Percentiles rank a stretch among this genome's conserved stretches.
Evolutionary conservation across 495 filamentous ascomycete species (phyloP).

Genomic region (Letharia lupina): DNA sequence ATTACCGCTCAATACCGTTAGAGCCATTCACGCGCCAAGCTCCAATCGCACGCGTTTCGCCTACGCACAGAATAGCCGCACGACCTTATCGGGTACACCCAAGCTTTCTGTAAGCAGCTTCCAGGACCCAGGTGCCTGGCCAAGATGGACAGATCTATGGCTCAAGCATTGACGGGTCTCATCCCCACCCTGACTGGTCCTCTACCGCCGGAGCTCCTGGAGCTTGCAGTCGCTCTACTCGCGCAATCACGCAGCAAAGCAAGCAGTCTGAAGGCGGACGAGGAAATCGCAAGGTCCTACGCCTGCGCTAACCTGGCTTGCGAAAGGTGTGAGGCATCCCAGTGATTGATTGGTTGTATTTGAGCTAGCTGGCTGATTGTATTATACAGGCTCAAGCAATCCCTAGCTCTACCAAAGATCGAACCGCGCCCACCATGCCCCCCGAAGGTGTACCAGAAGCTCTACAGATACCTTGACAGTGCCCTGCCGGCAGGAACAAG

Average conservation of each 20-base stretch:
- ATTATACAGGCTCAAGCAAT: conserved; percentile 59
- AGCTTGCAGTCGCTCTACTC: conserved; percentile 70
- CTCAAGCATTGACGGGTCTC: conserved; percentile 66
- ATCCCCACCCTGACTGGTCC: conserved; percentile 67
- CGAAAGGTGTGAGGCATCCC: conserved; percentile 50
- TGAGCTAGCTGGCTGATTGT: background rate
- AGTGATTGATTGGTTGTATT: rapidly evolving
- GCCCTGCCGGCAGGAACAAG: conserved; percentile 46
- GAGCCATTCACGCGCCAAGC: too few species aligned
- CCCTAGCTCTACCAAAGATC: conserved; percentile 76
- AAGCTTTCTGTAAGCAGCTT: background rate
- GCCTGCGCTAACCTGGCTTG: conserved; percentile 91
- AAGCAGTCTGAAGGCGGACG: conserved; percentile 70
- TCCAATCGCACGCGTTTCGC: too few species aligned
- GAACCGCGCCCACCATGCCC: conserved; percentile 73
- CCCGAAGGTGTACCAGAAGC: conserved; percentile 73
- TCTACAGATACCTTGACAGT: conserved; percentile 72
- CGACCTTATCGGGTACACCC: background rate
- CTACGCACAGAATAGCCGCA: too few species aligned
- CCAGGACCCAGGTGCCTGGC: background rate
- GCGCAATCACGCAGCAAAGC: conserved; percentile 80
- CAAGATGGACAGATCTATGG: conserved; percentile 63
- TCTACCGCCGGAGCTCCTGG: conserved; percentile 64
- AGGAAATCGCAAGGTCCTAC: conserved; percentile 80
- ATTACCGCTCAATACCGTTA: too few species aligned